These are phyloP conservation scores for Botrytis sinoallii DNA, from an alignment of 2,329 filamentous ascomycete genomes.

Conservation along the genomic window DNA sequence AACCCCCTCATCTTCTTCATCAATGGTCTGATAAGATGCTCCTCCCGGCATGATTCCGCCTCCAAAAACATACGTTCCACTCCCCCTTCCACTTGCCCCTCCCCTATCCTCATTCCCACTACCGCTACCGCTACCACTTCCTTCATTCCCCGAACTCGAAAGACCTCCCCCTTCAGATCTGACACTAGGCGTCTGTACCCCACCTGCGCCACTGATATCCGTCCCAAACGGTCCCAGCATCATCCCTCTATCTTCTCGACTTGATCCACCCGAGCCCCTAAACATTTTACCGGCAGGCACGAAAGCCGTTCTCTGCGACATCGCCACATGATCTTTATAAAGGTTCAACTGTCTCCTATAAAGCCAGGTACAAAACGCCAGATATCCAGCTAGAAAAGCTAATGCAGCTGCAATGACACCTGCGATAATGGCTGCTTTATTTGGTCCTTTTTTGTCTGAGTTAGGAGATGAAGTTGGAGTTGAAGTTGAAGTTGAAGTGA, in stretches of 20 bases:
- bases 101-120: conserved; percentile 2
- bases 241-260: conserved; percentile 11
- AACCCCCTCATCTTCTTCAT: conserved; percentile 33
- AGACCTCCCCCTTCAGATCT: conserved; percentile 3
- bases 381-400: conserved; percentile 58
- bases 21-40: conserved; percentile 27
- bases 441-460: conserved; percentile 29
- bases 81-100: not conserved
- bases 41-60: conserved; percentile 29
- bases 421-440: conserved; percentile 46
- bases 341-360: conserved; percentile 68
- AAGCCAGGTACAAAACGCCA: conserved; percentile 70
- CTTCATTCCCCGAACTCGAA: not conserved
- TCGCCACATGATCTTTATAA: conserved; percentile 67
- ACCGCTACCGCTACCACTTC: conserved; percentile 17
- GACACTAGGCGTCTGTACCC: conserved; percentile 8
- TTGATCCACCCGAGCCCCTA: not conserved
- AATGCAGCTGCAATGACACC: conserved; percentile 63
- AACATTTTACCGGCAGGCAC: conserved; percentile 20
- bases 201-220: conserved; percentile 20
- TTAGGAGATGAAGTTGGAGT: conserved; percentile 30
- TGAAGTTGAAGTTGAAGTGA: conserved; percentile 46
- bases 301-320: conserved; percentile 57
- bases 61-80: conserved; percentile 23
- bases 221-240: conserved; percentile 34